These are phyloP conservation scores for Ascochyta rabiei DNA, from an alignment of 2,329 filamentous ascomycete species.

Conservation along the genomic window DNA sequence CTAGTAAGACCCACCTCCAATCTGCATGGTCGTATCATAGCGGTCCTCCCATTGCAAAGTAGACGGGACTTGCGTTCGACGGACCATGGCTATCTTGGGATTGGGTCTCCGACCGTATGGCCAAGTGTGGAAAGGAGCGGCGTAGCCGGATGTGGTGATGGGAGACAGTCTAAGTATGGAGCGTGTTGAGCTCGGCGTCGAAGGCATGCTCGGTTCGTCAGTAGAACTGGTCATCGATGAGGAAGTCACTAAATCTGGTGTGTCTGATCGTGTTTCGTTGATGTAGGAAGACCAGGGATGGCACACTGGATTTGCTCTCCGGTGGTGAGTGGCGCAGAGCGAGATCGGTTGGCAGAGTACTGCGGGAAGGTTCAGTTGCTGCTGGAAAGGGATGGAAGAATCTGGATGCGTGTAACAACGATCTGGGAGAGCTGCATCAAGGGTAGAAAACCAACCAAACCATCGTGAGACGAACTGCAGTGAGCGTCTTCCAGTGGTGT, in stretches of 20 bases:
- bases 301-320: neutral
- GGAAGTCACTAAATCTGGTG: neutral
- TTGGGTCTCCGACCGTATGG: neutral
- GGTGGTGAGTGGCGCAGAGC: neutral
- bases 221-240: neutral
- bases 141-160: too few relatives aligned
- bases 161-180: neutral
- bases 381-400: neutral
- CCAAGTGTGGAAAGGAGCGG: neutral
- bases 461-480: too few relatives aligned
- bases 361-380: neutral
- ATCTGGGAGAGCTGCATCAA: neutral
- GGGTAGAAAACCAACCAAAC: neutral
- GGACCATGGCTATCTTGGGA: constrained; percentile 1
- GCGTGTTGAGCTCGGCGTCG: neutral
- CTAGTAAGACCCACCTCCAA: neutral
- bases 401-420: neutral
- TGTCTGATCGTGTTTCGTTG: neutral
- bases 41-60: neutral
- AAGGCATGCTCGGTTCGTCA: neutral
- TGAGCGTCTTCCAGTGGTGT: neutral
- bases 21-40: neutral
- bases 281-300: neutral
- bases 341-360: neutral
- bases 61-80: neutral